These are phyloP conservation scores for Fusarium vanettenii DNA, from an alignment of 2,329 filamentous ascomycete species.

Conservation along the genomic window DNA sequence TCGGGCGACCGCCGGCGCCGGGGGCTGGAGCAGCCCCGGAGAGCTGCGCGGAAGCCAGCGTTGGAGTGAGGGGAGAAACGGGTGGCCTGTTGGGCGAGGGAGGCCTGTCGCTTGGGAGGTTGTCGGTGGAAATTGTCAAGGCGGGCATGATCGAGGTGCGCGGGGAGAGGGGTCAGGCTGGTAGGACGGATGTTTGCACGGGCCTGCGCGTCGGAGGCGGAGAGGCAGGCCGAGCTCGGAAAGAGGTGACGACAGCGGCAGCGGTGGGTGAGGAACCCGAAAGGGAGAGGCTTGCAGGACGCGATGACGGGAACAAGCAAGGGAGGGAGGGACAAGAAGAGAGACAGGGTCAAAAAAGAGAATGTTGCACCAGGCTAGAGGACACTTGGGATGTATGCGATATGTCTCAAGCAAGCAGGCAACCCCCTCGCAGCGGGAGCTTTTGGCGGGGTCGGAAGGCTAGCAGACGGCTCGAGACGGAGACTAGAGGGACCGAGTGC, in stretches of 20 bases:
- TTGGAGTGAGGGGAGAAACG: conserved; percentile 67
- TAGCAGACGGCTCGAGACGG: background rate
- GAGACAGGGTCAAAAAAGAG: background rate
- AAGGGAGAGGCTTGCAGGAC: conserved; percentile 2
- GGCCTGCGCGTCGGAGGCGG: conserved; percentile 8
- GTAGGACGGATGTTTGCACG: conserved; percentile 10
- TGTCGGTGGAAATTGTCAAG: conserved; percentile 47
- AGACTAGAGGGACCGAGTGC: background rate
- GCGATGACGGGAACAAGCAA: conserved; percentile 1
- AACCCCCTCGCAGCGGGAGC: conserved; percentile 7
- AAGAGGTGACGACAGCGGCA: conserved; percentile 11
- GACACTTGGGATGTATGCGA: background rate
- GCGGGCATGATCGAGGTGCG: conserved; percentile 44
- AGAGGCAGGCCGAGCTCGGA: conserved; percentile 19
- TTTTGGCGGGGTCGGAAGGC: conserved; percentile 20
- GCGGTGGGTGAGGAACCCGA: conserved; percentile 8
- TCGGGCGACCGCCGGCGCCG: conserved; percentile 46
- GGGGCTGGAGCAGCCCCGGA: conserved; percentile 30
- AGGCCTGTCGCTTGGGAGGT: conserved; percentile 46
- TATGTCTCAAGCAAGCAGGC: conserved; percentile 12
- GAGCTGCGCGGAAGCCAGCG: conserved; percentile 53
- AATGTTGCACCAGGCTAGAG: background rate
- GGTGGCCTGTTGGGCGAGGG: conserved; percentile 62
- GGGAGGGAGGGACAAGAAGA: background rate
- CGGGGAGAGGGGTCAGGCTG: conserved; percentile 4